Evolutionary conservation across 768 basidiomycete species (phyloP), one percentile per base, ranked within the genome.

Genomic region (Piloderma croceum): DNA sequence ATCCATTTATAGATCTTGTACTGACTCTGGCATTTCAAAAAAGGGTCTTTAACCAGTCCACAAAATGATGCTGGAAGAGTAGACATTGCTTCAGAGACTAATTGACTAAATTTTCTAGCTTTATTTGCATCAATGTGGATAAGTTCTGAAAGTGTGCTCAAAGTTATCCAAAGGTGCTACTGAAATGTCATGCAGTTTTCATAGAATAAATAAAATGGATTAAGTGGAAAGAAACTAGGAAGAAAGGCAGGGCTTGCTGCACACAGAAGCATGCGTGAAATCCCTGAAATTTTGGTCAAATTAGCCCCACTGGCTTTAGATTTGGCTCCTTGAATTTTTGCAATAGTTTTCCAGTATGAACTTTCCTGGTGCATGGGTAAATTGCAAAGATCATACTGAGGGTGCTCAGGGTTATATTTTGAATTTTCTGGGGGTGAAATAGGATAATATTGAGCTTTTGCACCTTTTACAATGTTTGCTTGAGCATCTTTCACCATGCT

Each of bases 1-100:
- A 63, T 65, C 58, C 58, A 64, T 48, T 63, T 58, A 45, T 56
- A 65, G 1, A 57, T 50, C 39, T 64, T 65, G 42, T 63, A 64
- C 38, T 64, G 63, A 36, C 61, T 64, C 18, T n/a, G n/a, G n/a
- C n/a, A n/a, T n/a, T n/a, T n/a, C n/a, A n/a, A n/a, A n/a, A n/a
- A n/a, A n/a, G n/a, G n/a, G n/a, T n/a, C n/a, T 3, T 56, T 36
- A 6, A 63, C 29, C 21, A 55, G 56, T 6, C 62, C 60, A 53
- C 53, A 59, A 36, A 63, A 62, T 18, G 48, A 31, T 19, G 62
- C 54, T n/a, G 62, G 62, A 22, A 65, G 48, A 9, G 58, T 60
- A 29, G 33, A 21, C 46, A 56, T 58, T 15, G 56, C 60, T 4
- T 31, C 45, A 64, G 50, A 24, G 22, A 6, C n/a, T 19, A 7